Base-by-base conservation (phyloP, 495 filamentous ascomycete species). In the Podospora australis region DNA sequence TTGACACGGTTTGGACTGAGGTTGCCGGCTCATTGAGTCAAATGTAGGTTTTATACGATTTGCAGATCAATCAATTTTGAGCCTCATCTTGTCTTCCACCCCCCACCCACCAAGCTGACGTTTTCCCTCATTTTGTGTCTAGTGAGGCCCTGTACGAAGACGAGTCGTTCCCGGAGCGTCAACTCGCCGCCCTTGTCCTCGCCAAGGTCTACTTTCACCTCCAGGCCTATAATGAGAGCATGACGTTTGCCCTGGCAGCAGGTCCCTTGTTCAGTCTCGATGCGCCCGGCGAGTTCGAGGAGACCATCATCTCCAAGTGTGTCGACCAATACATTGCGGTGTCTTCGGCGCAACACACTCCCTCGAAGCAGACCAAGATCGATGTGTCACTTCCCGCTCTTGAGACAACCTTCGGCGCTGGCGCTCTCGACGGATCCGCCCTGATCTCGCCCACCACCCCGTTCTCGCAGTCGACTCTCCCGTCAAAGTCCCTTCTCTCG, bases 141-240 rank as follows among this genome's bases (percentile, higher is more conserved):
- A 96, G 90, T 66, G 94, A 99, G 76, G 90, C 88, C 39, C 81
- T 99, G 28, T 97, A 95, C 68, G 94, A 99, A 77, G 90, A 97
- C 72, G 87, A 95, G 50, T 75, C 77, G 42, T 99, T 99, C 59
- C 86, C 92, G 13, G 86, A 99, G 63, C 87, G 92, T 56, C 87
- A 90, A 62, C 82, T 97, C 35, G 94, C 94, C 46, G 91, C 94
- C 46, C 75, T 99, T 23, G 90, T 99, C 40, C 86, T 90, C 43
- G 86, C 94, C 50, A 97, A 97, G 74, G 88, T 97, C 54, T 99
- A 97, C 70, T 99, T 96, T 64, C 91, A 99, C 63, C 81, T 99
- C 39, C 87, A 94, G 70, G 94, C 95, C 69, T 97, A 97, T 71
- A 90, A 96, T 62, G 92, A 97, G 77, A 95, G 90, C 67, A 97